A percentile compares a stretch with the other conserved stretches of the same genome.
These are phyloP conservation scores for Ascochyta koolunga DNA, from an alignment of 2,329 filamentous ascomycete genomes.

Conservation along the genomic window DNA sequence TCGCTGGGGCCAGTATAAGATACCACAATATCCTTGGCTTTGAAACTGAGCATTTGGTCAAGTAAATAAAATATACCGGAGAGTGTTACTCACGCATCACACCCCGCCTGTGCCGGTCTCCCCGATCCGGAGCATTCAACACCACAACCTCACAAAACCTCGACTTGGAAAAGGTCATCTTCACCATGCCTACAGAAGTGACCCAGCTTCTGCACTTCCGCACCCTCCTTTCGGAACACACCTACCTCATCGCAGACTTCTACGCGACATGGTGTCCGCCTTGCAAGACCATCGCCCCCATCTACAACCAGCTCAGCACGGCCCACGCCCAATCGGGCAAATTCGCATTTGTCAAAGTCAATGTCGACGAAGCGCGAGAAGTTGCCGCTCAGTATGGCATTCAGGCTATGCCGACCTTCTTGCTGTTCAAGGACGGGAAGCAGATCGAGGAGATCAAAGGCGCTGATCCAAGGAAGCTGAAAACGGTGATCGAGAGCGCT, in stretches of 20 bases:
- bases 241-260: constrained; percentile 58
- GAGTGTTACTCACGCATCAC: too few relatives aligned
- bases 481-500: constrained; percentile 31
- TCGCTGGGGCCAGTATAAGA: not conserved
- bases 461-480: constrained; percentile 36
- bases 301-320: constrained; percentile 59
- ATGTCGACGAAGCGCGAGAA: constrained; percentile 59
- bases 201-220: constrained; percentile 41
- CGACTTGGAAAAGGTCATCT: not conserved
- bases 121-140: not conserved
- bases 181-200: constrained; percentile 41
- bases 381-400: constrained; percentile 57
- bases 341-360: constrained; percentile 61
- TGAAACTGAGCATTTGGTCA: not conserved
- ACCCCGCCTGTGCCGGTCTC: not conserved
- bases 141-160: not conserved
- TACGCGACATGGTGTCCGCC: constrained; percentile 64
- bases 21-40: not conserved
- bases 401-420: constrained; percentile 51
- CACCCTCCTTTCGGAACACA: constrained; percentile 42
- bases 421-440: constrained; percentile 43
- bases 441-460: constrained; percentile 38
- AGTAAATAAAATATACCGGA: not conserved
- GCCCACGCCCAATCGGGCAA: constrained; percentile 52
- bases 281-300: constrained; percentile 61